Evolutionary conservation across 2,329 filamentous ascomycete genomes (phyloP), one percentile per base, ranked within the genome.

Genomic region (Verticillium nubilum): DNA sequence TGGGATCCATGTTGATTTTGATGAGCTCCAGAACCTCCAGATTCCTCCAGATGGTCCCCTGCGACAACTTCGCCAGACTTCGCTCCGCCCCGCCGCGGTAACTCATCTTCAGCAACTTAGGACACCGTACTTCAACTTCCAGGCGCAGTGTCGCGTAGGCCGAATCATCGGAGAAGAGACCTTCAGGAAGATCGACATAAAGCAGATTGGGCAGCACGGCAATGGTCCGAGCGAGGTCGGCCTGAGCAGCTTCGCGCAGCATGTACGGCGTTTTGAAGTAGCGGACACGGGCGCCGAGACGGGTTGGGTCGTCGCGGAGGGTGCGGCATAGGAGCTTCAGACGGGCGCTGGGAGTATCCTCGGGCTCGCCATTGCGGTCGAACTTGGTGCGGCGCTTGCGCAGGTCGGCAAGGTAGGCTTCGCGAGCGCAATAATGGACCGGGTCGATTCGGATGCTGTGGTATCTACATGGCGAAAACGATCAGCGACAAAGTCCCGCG

Each of bases 221-320:
- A 54, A 97, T 89, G 27, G 90, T 91, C 56, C 92, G 86, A 10
- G 94, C 93, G 55, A 97, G 83, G 63, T 94, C 90, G 58, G 90
- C 84, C 71, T 95, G 92, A 71, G 85, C 90, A 1, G 90, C 90
- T 76, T 97, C 92, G 60, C 94, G 87, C 58, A 94, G 88, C 94
- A 97, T 97, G 74, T 97, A 97, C 6, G 94, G 92, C 61, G 92
- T 87, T 78, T 97, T 96, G 68, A 98, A 80, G 67, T 88, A 92
- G 68, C 88, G 78, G 5, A 97, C 91, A 50, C 86, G 78, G 59
- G 83, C 78, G 33, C 88, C 92, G 53, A 96, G 77, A 27, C 82
- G 77, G 9, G 81, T 85, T 25, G 86, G 84, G 62, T 92, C 88
- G 56, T 94, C 90, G 63, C 92, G 86, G 56, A 97, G 85, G 1